Conservation (phyloP, 2,329 filamentous ascomycete genomes). For the Xylaria multiplex region DNA sequence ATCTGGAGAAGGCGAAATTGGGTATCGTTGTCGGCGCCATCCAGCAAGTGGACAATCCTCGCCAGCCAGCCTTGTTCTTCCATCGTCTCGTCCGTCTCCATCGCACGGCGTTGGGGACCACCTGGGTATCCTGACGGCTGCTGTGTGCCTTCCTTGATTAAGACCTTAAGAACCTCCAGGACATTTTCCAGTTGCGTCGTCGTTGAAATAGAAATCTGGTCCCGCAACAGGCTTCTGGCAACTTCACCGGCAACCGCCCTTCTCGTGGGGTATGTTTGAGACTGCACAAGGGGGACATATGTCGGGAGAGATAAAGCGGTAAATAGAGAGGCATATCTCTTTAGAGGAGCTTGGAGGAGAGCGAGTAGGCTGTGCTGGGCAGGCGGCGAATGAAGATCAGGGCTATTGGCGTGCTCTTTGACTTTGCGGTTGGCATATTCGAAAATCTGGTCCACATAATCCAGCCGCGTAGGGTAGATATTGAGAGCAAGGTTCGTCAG, state of each 20-base stretch:
- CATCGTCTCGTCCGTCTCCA: slow-evolving; percentile 95
- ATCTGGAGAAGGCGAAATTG: slow-evolving; percentile 94
- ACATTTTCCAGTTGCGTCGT: slow-evolving; percentile 86
- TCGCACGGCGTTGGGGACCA: slow-evolving; percentile 75
- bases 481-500: slow-evolving; percentile 92
- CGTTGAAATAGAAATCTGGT: slow-evolving; percentile 81
- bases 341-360: slow-evolving; percentile 88
- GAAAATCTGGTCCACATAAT: slow-evolving; percentile 95
- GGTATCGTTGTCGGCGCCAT: slow-evolving; percentile 86
- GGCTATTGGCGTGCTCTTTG: slow-evolving; percentile 87
- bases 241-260: slow-evolving; percentile 92
- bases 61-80: slow-evolving; percentile 98
- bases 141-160: slow-evolving; percentile 93
- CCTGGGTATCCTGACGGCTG: slow-evolving; percentile 85
- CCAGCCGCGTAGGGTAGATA: slow-evolving; percentile 90
- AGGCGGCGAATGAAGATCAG: slow-evolving; percentile 89
- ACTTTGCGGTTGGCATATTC: slow-evolving; percentile 89
- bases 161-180: slow-evolving; percentile 84
- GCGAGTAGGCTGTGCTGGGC: slow-evolving; percentile 90
- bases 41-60: slow-evolving; percentile 87
- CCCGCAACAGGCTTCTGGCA: slow-evolving; percentile 81
- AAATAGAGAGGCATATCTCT: slow-evolving; percentile 91
- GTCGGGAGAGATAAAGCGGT: slow-evolving; percentile 94
- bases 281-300: slow-evolving; percentile 88
- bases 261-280: slow-evolving; percentile 91